Evolutionary conservation across 1,284 basidiomycete species (phyloP).

Genomic region (Ustilago vetiveriae): DNA sequence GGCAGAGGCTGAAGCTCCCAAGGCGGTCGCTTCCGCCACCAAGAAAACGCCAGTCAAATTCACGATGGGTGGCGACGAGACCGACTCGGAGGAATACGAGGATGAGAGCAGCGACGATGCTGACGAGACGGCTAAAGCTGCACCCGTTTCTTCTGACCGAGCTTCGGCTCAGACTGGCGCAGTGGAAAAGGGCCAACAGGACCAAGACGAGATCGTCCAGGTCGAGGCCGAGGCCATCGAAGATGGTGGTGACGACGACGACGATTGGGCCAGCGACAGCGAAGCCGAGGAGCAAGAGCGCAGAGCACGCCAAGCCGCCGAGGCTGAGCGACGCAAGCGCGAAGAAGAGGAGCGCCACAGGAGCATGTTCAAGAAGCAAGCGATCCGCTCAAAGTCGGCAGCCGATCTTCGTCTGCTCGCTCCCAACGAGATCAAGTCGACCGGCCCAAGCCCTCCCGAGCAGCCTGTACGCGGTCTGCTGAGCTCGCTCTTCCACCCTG

Average conservation of each 20-base stretch:
- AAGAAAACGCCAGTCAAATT: constrained; percentile 56
- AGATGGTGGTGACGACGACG: constrained; percentile 47
- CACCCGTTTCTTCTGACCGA: background rate
- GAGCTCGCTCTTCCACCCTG: constrained; percentile 63
- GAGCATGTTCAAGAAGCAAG: constrained; percentile 80
- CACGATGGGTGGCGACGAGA: constrained; percentile 61
- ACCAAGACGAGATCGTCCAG: constrained; percentile 28
- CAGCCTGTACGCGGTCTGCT: constrained; percentile 60
- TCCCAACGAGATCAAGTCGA: constrained; percentile 11
- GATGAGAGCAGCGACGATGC: constrained; percentile 41
- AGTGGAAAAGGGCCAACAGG: constrained; percentile 4
- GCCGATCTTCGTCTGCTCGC: constrained; percentile 54
- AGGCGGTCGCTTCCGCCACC: constrained; percentile 13
- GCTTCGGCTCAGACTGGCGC: background rate
- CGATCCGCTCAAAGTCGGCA: constrained; percentile 69
- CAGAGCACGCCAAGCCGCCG: constrained; percentile 56
- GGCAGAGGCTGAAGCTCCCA: constrained; percentile 3
- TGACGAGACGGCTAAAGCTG: constrained; percentile 1
- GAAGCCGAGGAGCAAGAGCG: constrained; percentile 65
- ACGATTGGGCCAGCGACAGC: constrained; percentile 66
- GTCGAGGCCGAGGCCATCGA: constrained; percentile 26
- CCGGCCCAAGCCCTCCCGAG: constrained; percentile 24
- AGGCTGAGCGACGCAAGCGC: constrained; percentile 68
- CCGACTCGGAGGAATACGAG: constrained; percentile 56
- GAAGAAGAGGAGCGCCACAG: constrained; percentile 76